Conservation (phyloP, 2,329 filamentous ascomycete genomes). For the Trichophaea hybrida region DNA sequence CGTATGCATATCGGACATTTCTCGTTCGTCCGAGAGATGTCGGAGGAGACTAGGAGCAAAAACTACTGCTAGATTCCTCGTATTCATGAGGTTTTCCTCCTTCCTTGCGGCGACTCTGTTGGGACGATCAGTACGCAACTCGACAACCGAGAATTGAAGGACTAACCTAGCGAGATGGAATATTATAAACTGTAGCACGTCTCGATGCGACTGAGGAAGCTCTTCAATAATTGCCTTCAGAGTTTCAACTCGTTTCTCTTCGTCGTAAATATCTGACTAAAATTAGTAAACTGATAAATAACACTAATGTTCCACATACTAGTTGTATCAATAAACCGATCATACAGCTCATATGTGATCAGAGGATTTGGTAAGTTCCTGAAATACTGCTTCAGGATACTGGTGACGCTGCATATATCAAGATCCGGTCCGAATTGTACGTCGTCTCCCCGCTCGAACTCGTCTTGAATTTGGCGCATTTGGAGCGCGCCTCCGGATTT, state of each 20-base stretch:
- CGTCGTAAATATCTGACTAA: conserved; percentile 45
- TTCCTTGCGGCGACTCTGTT: conserved; percentile 30
- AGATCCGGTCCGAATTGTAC: conserved; percentile 87
- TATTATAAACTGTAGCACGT: conserved; percentile 83
- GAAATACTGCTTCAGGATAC: conserved; percentile 94
- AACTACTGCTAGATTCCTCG: conserved; percentile 88
- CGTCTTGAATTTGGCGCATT: conserved; percentile 77
- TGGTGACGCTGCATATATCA: conserved; percentile 93
- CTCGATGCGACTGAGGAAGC: conserved; percentile 69
- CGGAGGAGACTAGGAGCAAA: conserved; percentile 97
- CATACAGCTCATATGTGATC: conserved; percentile 85
- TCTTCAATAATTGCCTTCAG: conserved; percentile 60
- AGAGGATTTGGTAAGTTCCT: conserved; percentile 78
- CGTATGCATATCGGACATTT: conserved; percentile 89
- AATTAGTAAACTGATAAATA: neutral
- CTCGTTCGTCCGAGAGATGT: conserved; percentile 72
- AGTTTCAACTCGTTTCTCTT: conserved; percentile 53
- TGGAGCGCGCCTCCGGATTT: conserved; percentile 91
- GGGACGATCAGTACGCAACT: conserved; percentile 24
- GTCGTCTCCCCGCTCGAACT: conserved; percentile 74
- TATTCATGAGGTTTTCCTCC: conserved; percentile 54
- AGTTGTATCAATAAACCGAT: conserved; percentile 67
- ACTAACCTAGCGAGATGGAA: conserved; percentile 72
- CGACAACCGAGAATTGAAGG: neutral
- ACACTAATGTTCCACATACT: conserved; percentile 38